phyloP scores from a whole-genome alignment of 129 eudicot species.

The Centaurea solstitialis region DNA sequence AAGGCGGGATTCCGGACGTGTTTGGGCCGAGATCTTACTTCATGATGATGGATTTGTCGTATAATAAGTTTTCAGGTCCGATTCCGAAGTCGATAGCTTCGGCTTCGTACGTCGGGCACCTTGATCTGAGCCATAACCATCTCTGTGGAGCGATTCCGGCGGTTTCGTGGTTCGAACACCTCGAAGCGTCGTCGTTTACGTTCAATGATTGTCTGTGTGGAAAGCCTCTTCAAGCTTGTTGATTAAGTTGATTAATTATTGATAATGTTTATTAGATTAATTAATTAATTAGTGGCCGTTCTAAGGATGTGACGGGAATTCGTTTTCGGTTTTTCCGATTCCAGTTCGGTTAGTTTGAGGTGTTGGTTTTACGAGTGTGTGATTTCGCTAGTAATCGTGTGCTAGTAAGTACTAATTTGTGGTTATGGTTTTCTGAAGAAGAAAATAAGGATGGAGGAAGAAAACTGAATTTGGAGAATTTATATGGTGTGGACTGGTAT shows the following conservation, averaged over 20 bases:
- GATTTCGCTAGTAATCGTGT: neutral
- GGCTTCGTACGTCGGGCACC: constrained; percentile 73
- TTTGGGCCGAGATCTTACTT: constrained; percentile 84
- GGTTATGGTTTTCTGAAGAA: too few species aligned
- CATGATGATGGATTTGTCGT: constrained; percentile 73
- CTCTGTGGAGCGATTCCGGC: constrained; percentile 80
- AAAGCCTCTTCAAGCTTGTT: constrained; percentile 71
- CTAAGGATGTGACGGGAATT: constrained; percentile 5
- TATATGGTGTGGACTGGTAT: too few species aligned
- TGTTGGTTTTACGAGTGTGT: neutral
- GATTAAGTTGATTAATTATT: constrained; percentile 39
- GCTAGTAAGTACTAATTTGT: neutral
- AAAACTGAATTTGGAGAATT: too few species aligned
- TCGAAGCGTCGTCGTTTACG: constrained; percentile 70
- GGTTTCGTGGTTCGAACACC: constrained; percentile 74
- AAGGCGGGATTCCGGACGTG: constrained; percentile 71
- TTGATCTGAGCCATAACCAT: constrained; percentile 83
- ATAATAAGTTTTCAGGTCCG: constrained; percentile 59
- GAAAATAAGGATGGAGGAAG: too few species aligned
- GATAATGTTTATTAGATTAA: neutral
- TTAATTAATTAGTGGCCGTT: neutral
- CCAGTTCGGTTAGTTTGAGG: neutral
- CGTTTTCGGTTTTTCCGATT: constrained; percentile 2
- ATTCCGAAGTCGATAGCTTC: constrained; percentile 65
- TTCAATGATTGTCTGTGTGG: constrained; percentile 78